phyloP scores from a whole-genome alignment of 2,329 filamentous ascomycete genomes.

The Ophiostoma quercus region DNA sequence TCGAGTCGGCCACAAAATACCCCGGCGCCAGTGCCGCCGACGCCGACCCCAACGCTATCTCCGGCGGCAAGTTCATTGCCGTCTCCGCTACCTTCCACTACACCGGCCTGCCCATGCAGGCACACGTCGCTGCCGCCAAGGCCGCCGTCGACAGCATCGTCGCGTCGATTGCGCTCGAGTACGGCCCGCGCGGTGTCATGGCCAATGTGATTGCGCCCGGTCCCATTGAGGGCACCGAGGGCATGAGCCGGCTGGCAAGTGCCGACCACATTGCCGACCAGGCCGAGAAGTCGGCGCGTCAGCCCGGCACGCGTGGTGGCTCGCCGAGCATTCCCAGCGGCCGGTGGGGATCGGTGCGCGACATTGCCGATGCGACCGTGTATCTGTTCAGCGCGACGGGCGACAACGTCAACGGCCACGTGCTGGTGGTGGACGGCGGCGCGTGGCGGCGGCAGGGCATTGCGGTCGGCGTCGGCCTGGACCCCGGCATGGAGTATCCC shows the following conservation, averaged over 20 bases:
- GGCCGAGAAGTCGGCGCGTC: slow-evolving; percentile 24
- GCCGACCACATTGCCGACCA: slow-evolving; percentile 16
- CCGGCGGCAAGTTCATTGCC: slow-evolving; percentile 81
- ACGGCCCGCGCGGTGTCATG: slow-evolving; percentile 79
- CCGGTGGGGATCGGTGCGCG: slow-evolving; percentile 71
- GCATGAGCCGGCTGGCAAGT: slow-evolving; percentile 59
- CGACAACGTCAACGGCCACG: slow-evolving; percentile 79
- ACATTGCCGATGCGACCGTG: slow-evolving; percentile 89
- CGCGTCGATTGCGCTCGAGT: slow-evolving; percentile 75
- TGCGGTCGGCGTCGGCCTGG: slow-evolving; percentile 42
- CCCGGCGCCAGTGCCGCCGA: slow-evolving; percentile 48
- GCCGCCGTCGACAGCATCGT: slow-evolving; percentile 83
- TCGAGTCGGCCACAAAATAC: slow-evolving; percentile 57
- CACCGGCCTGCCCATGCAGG: slow-evolving; percentile 76
- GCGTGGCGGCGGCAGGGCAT: slow-evolving; percentile 51
- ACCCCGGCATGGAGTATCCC: slow-evolving; percentile 48
- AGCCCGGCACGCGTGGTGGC: slow-evolving; percentile 33
- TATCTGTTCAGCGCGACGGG: slow-evolving; percentile 82
- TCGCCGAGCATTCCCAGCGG: slow-evolving; percentile 61
- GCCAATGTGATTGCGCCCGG: slow-evolving; percentile 88
- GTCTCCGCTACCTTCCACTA: slow-evolving; percentile 90
- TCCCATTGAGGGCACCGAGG: slow-evolving; percentile 79
- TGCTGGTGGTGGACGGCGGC: slow-evolving; percentile 66
- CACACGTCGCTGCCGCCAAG: slow-evolving; percentile 88
- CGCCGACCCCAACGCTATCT: slow-evolving; percentile 34